phyloP scores from a whole-genome alignment of 495 filamentous ascomycete genomes.

The Hamigera avellanea region DNA sequence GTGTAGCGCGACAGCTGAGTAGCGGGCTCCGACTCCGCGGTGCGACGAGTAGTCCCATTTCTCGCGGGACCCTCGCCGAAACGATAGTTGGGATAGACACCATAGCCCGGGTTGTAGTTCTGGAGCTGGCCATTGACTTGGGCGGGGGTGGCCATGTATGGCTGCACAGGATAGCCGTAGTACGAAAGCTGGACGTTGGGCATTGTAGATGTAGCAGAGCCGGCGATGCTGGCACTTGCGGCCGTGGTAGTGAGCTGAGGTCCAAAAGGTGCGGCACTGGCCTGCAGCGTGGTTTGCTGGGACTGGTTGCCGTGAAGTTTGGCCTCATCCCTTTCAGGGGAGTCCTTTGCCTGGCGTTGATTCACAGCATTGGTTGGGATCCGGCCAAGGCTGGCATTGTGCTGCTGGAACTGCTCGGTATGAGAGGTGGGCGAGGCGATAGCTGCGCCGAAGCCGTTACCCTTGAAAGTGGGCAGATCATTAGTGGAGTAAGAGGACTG shows the following conservation, averaged over 20 bases:
- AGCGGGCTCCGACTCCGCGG: constrained; percentile 23
- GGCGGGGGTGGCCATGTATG: constrained; percentile 17
- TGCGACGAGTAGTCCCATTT: constrained; percentile 15
- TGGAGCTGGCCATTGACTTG: constrained; percentile 18
- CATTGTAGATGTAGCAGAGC: constrained; percentile 8
- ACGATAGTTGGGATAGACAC: constrained; percentile 23
- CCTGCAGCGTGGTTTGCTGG: constrained; percentile 61
- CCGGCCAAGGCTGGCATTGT: constrained; percentile 70
- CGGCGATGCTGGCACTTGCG: constrained; percentile 7
- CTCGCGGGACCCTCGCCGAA: constrained; percentile 19
- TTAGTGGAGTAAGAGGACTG: constrained; percentile 84
- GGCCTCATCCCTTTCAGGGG: constrained; percentile 36
- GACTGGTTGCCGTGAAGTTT: constrained; percentile 31
- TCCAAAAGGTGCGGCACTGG: constrained; percentile 59
- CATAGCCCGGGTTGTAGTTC: constrained; percentile 15
- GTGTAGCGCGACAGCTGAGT: constrained; percentile 50
- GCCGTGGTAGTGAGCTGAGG: constrained; percentile 24
- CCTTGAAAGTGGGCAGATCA: constrained; percentile 82
- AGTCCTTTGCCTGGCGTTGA: constrained; percentile 56
- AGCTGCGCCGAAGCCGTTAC: constrained; percentile 33
- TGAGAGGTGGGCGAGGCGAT: constrained; percentile 49
- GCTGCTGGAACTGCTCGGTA: constrained; percentile 71
- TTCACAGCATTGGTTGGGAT: constrained; percentile 52
- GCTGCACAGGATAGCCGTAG: constrained; percentile 22
- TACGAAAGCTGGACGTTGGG: constrained; percentile 18